phyloP scores from a whole-genome alignment of 2,329 filamentous ascomycete genomes.

The Penicillium vulpinum region DNA sequence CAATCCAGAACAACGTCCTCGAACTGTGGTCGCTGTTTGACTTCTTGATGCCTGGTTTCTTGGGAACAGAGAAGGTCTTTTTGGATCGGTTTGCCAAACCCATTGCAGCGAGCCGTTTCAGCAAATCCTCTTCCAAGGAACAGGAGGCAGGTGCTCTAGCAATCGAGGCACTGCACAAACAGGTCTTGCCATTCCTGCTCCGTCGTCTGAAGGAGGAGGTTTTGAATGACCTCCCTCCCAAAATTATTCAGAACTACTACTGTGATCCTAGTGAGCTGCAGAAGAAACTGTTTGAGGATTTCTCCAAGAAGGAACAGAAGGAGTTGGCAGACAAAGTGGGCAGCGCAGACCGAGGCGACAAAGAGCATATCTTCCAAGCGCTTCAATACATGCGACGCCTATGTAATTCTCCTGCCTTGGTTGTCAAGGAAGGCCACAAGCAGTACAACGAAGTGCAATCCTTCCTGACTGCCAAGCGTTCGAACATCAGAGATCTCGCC shows the following conservation, averaged over 20 bases:
- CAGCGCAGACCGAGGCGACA: slow-evolving; percentile 84
- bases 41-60: slow-evolving; percentile 97
- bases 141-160: slow-evolving; percentile 95
- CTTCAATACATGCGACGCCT: slow-evolving; percentile 99
- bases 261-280: slow-evolving; percentile 96
- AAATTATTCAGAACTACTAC: slow-evolving; percentile 99
- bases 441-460: slow-evolving; percentile 86
- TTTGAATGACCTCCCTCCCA: slow-evolving; percentile 90
- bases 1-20: slow-evolving; percentile 96
- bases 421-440: slow-evolving; percentile 91
- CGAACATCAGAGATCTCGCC: slow-evolving; percentile 75
- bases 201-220: slow-evolving; percentile 97
- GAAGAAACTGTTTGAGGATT: slow-evolving; percentile 93
- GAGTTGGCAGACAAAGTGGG: slow-evolving; percentile 81
- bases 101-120: slow-evolving; percentile 89
- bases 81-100: slow-evolving; percentile 92
- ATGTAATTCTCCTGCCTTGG: slow-evolving; percentile 94
- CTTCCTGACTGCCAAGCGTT: slow-evolving; percentile 74
- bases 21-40: slow-evolving; percentile 98
- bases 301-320: slow-evolving; percentile 89
- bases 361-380: slow-evolving; percentile 98
- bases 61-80: slow-evolving; percentile 96
- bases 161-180: slow-evolving; percentile 97
- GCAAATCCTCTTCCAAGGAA: slow-evolving; percentile 96
- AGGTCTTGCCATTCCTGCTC: slow-evolving; percentile 93